These are phyloP conservation scores for Sporobolus alterniflorus DNA, from an alignment of 202 grass and related monocot species.

Conservation along the genomic window DNA sequence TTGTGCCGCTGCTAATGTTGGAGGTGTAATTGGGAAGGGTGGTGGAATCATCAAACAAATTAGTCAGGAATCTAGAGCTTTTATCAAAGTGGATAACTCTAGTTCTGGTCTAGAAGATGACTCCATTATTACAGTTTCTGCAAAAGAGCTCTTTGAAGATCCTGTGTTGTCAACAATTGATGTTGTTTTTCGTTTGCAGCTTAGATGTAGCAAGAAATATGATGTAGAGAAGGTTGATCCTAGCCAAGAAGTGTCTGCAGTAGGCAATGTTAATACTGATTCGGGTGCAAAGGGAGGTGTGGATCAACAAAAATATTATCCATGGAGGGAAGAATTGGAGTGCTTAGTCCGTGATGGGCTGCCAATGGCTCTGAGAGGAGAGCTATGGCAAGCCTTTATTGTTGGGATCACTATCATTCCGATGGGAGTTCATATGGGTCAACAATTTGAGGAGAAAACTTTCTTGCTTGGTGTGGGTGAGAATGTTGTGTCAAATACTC, in stretches of 20 bases:
- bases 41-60: conserved; percentile 97
- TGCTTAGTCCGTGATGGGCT: conserved; percentile 86
- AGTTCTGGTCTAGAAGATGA: conserved; percentile 69
- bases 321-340: conserved; percentile 93
- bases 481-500: too few species aligned
- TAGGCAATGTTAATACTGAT: conserved; percentile 56
- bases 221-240: conserved; percentile 86
- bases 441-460: conserved; percentile 72
- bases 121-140: conserved; percentile 94
- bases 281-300: conserved; percentile 33
- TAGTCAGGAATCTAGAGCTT: conserved; percentile 95
- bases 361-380: conserved; percentile 98
- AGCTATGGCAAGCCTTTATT: conserved; percentile 99
- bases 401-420: too few species aligned
- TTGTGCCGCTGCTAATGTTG: conserved; percentile 71
- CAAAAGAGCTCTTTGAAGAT: conserved; percentile 96
- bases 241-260: conserved; percentile 62
- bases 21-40: conserved; percentile 93
- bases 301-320: conserved; percentile 55
- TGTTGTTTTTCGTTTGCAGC: conserved; percentile 83
- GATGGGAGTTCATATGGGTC: conserved; percentile 81
- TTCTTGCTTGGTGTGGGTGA: too few species aligned
- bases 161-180: conserved; percentile 83
- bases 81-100: conserved; percentile 84
- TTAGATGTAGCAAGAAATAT: conserved; percentile 84